Conservation (phyloP, 305 asterid genomes). For the Caryopteris hybrid region DNA sequence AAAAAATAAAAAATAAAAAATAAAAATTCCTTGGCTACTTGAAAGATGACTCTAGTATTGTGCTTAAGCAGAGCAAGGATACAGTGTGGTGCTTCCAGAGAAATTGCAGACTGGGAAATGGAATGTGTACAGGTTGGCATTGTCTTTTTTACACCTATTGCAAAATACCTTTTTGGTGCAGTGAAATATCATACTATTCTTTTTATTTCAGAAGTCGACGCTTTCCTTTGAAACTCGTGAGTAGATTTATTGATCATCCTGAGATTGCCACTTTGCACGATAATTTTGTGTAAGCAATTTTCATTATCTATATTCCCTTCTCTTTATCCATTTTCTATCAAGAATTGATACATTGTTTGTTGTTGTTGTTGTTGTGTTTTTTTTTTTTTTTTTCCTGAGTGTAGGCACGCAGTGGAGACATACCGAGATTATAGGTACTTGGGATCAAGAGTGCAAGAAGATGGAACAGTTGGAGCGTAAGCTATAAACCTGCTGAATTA, state of each 20-base stretch:
- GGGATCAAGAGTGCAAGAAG: constrained; percentile 48
- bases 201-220: constrained; percentile 38
- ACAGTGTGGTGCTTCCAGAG: constrained; percentile 63
- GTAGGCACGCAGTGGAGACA: constrained; percentile 40
- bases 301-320: background rate
- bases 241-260: constrained; percentile 49
- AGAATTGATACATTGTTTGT: no score
- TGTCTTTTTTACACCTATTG: background rate
- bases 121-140: constrained; percentile 55
- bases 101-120: constrained; percentile 59
- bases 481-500: constrained; percentile 16
- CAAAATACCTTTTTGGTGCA: background rate
- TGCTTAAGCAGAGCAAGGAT: constrained; percentile 49
- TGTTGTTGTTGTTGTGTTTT: background rate
- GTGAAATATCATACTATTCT: background rate
- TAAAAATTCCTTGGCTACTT: no score
- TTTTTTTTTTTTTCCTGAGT: background rate
- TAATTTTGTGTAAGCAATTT: constrained; percentile 53
- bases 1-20: no score
- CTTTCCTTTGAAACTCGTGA: constrained; percentile 49
- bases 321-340: background rate
- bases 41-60: background rate
- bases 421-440: constrained; percentile 44
- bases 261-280: constrained; percentile 63
- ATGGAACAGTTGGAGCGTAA: constrained; percentile 68